Conservation (phyloP, 371 early-diverging fungal genomes). For the Ordospora colligata region DNA sequence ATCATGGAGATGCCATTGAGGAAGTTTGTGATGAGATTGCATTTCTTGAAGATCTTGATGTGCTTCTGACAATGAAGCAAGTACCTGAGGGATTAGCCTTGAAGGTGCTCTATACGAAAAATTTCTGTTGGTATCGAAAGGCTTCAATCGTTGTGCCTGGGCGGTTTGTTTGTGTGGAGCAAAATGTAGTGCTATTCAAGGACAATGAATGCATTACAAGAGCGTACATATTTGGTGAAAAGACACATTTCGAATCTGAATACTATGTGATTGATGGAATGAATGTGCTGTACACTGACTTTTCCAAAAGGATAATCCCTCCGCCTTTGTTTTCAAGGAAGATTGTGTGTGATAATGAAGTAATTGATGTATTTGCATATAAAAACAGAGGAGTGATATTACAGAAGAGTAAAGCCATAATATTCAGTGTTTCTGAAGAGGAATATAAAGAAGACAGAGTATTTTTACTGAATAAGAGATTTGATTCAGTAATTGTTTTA, state of each 20-base stretch:
- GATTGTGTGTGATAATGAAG: not conserved
- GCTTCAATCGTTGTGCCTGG: not conserved
- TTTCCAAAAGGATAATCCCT: not conserved
- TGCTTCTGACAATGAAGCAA: not conserved
- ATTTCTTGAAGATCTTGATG: not conserved
- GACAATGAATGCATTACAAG: not conserved
- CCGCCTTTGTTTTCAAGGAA: not conserved
- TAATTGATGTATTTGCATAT: not conserved
- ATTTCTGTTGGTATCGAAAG: slow-evolving; percentile 23
- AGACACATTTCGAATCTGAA: not conserved
- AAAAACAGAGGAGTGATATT: not conserved
- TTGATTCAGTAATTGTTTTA: not conserved
- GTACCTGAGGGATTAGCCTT: not conserved
- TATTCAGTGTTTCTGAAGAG: not conserved
- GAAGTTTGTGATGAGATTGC: not conserved
- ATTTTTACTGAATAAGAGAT: not conserved
- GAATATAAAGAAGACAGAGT: not conserved
- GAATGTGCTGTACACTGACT: not conserved
- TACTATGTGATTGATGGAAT: slow-evolving; percentile 14
- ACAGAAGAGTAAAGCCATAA: not conserved
- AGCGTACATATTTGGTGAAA: not conserved
- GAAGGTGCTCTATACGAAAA: slow-evolving; percentile 9
- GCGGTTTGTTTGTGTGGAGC: not conserved
- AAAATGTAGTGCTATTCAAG: not conserved
- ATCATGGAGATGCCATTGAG: slow-evolving; percentile 7